These are phyloP conservation scores for Aristolochia californica DNA, from an alignment of 164 flowering plant genomes.

Conservation along the genomic window DNA sequence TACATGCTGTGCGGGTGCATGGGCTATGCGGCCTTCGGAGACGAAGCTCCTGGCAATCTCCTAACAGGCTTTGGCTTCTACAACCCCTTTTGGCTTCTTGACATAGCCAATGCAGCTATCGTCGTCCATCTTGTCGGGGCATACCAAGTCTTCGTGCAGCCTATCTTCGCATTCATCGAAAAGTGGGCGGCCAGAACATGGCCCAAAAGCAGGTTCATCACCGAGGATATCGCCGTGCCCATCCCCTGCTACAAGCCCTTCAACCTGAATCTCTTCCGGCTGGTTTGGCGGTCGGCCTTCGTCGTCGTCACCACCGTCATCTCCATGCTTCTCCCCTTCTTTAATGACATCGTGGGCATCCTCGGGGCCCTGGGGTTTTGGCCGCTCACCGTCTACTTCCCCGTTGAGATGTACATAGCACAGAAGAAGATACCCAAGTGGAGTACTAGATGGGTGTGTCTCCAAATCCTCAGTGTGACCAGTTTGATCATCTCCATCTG, in stretches of 20 bases:
- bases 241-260: constrained; percentile 24
- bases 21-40: constrained; percentile 68
- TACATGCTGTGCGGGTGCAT: constrained; percentile 60
- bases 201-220: constrained; percentile 34
- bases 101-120: constrained; percentile 51
- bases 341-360: constrained; percentile 49
- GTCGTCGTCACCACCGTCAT: constrained; percentile 42
- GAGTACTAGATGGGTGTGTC: constrained; percentile 48
- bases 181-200: constrained; percentile 29
- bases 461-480: constrained; percentile 39
- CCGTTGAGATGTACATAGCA: constrained; percentile 54
- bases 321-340: constrained; percentile 59
- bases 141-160: constrained; percentile 57
- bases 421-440: constrained; percentile 50
- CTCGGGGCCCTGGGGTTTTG: constrained; percentile 60
- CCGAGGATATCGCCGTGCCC: constrained; percentile 26
- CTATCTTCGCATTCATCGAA: constrained; percentile 54
- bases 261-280: constrained; percentile 36
- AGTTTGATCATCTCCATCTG: constrained; percentile 39
- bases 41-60: constrained; percentile 42
- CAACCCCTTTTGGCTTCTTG: constrained; percentile 58
- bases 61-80: constrained; percentile 64
- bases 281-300: constrained; percentile 39
- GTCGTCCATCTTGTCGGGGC: constrained; percentile 67
- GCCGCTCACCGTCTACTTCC: constrained; percentile 62